Evolutionary conservation across 306 rosid genomes (phyloP).

Genomic region (Medicago arabica): DNA sequence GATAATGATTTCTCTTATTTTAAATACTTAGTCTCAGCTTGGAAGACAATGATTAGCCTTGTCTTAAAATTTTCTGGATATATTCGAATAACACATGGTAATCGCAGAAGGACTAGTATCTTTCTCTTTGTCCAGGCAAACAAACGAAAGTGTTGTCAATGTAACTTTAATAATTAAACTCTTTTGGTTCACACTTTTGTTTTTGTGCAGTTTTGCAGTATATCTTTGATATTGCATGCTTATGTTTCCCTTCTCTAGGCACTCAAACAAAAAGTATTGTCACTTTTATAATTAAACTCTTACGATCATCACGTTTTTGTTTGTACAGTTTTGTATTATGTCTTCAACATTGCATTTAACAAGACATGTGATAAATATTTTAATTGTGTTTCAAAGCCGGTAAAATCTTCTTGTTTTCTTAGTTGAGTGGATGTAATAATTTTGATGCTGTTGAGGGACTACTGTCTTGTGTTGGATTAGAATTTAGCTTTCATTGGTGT

Average conservation of each 20-base stretch:
- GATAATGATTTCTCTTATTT: conserved; percentile 38
- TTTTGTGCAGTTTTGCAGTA: neutral
- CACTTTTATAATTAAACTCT: neutral
- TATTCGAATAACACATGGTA: conserved; percentile 14
- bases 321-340: conserved; percentile 1
- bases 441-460: neutral
- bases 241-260: neutral
- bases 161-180: conserved; percentile 2
- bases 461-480: neutral
- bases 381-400: conserved; percentile 11
- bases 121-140: neutral
- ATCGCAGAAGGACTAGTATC: neutral
- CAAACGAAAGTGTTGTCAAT: conserved; percentile 1
- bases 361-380: conserved; percentile 11
- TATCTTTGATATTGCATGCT: neutral
- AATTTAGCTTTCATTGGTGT: neutral
- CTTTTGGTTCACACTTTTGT: conserved; percentile 12
- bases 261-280: neutral
- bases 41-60: conserved; percentile 4
- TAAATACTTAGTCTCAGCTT: conserved; percentile 18
- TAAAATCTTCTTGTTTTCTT: conserved; percentile 3
- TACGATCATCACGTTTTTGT: neutral
- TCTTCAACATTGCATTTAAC: neutral
- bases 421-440: neutral
- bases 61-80: neutral